Evolutionary conservation across 371 early-diverging fungal species (phyloP), one percentile per base, ranked within the genome.

Genomic region (Mucor plumbeus): DNA sequence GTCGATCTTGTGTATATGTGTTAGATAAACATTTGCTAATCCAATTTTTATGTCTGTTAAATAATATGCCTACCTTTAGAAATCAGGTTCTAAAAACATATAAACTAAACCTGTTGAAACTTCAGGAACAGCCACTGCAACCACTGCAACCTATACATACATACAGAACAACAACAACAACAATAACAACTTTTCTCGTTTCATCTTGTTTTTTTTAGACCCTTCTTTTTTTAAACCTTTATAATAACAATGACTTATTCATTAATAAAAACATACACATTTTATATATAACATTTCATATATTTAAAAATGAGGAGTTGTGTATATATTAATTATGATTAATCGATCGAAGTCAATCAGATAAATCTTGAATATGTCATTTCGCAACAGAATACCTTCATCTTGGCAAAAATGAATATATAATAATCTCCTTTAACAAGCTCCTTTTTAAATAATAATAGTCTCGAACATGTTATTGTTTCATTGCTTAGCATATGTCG

Each of bases 351-450:
- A 21, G 19, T 8, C 17, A 19, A 48, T 21, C 48, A 48, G 48
- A 48, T 21, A 48, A 48, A 48, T 48, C 48, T 48, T 48, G 48
- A 48, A 48, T 48, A 48, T 48, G 48, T 21, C 48, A 48, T 48
- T 48, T 19, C 10, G 7, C 21, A 48, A 7, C 19, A 47, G 7
- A 17, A 17, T n/a, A 17, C 17, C 5, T 38, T 11, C 38, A 38
- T 1, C 44, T 44, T 44, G 44, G 44, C 44, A 15, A 44, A 44
- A 48, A 19, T 48, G 19, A 5, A 48, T n/a, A 47, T 47, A 4
- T 17, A 11, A 5, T 15, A 47, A 47, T 48, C 48, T 48, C 48
- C 48, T 48, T 48, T 48, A 48, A 48, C 19, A 48, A 17, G 19
- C 48, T 48, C 48, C 48, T 48, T 19, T 48, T 48, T 19, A 5